phyloP scores from a whole-genome alignment of 129 eudicot species.

The Ambrosia artemisiifolia region DNA sequence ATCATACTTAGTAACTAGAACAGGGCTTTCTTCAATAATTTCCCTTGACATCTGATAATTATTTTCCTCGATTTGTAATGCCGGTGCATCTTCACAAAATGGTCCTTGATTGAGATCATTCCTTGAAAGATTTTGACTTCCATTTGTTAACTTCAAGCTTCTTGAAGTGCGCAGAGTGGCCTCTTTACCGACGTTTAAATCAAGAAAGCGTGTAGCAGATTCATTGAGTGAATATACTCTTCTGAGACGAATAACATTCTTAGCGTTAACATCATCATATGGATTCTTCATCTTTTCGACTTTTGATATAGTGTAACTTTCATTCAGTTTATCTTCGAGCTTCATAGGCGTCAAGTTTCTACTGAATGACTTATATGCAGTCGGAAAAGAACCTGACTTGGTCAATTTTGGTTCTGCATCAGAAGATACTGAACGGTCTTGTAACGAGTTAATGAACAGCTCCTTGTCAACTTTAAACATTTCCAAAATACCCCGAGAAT shows the following conservation, averaged over 20 bases:
- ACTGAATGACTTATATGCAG: constrained; percentile 21
- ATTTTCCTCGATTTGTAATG: too few species aligned
- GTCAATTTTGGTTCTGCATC: constrained; percentile 37
- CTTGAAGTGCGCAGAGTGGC: constrained; percentile 40
- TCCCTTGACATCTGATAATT: constrained; percentile 18
- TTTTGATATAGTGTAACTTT: constrained; percentile 39
- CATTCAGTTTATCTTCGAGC: constrained; percentile 62
- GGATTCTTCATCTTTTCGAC: constrained; percentile 27
- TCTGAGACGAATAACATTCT: constrained; percentile 14
- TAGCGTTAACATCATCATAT: constrained; percentile 12
- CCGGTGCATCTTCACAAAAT: too few species aligned
- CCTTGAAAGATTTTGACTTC: constrained; percentile 39
- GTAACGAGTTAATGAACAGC: constrained; percentile 31
- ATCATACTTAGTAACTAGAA: constrained; percentile 19
- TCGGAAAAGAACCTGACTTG: constrained; percentile 76
- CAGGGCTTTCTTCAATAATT: constrained; percentile 3
- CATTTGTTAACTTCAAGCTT: constrained; percentile 57
- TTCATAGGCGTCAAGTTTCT: constrained; percentile 51
- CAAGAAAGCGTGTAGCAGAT: constrained; percentile 44
- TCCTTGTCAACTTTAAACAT: constrained; percentile 51
- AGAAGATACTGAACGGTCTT: constrained; percentile 26
- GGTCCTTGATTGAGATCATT: constrained; percentile 29
- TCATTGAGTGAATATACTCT: constrained; percentile 54
- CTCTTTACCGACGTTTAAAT: constrained; percentile 32
- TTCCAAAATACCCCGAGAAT: constrained; percentile 49